Conservation (phyloP, 23 red algal genomes). For the Gracilaria domingensis region DNA sequence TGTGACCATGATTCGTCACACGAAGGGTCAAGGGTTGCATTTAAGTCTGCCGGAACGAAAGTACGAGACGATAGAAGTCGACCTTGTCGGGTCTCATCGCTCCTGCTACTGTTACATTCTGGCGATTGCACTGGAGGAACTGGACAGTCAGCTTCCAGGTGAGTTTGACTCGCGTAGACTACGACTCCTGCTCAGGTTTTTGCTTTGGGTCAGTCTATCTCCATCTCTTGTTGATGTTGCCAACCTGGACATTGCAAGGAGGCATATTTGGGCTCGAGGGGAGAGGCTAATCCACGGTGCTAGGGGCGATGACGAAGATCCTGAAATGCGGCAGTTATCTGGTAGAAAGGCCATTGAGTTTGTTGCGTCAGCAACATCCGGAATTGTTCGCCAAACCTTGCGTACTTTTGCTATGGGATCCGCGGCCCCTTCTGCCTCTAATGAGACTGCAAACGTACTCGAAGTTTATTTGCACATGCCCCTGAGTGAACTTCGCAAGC, state of each 20-base stretch:
- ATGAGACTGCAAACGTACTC: neutral
- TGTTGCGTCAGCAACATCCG: conserved; percentile 34
- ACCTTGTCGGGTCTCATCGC: conserved; percentile 60
- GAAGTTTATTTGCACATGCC: conserved; percentile 43
- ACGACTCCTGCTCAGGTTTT: conserved; percentile 35
- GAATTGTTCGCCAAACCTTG: conserved; percentile 61
- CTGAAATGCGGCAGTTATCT: conserved; percentile 37
- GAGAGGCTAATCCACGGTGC: conserved; percentile 24
- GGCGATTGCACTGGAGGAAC: conserved; percentile 39
- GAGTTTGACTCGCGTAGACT: conserved; percentile 35
- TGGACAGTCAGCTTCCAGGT: conserved; percentile 34
- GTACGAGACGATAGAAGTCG: conserved; percentile 60
- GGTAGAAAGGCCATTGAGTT: conserved; percentile 52
- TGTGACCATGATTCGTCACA: conserved; percentile 75
- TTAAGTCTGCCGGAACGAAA: conserved; percentile 28
- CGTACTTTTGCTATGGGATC: conserved; percentile 24
- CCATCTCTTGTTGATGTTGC: conserved; percentile 39
- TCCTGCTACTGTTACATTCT: conserved; percentile 59
- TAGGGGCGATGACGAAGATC: conserved; percentile 16
- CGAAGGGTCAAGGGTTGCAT: conserved; percentile 54
- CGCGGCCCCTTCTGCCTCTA: neutral
- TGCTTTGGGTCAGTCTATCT: conserved; percentile 54
- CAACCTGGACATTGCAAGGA: conserved; percentile 36
- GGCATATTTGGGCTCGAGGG: conserved; percentile 57
- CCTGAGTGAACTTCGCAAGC: conserved; percentile 12